Evolutionary conservation across 352 stramenopile species (phyloP).

Genomic region (Phytopythium montanum): DNA sequence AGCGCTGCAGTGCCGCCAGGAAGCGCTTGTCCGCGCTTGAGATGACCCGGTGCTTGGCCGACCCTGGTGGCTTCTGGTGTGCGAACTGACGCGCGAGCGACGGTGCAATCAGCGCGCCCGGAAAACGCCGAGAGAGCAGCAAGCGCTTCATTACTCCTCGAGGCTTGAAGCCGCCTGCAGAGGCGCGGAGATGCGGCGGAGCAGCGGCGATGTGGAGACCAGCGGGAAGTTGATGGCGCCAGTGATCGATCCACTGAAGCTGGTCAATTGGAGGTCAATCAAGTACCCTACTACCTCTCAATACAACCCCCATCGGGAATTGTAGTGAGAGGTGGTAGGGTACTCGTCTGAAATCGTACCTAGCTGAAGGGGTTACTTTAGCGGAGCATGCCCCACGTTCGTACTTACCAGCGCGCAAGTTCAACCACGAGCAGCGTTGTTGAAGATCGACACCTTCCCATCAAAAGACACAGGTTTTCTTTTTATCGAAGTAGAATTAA

Average conservation of each 20-base stretch:
- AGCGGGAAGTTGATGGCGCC: background rate
- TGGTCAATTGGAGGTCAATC: too few relatives aligned
- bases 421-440: conserved; percentile 2
- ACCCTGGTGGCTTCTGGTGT: background rate
- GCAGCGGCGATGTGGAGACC: background rate
- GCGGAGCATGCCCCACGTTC: conserved; percentile 6
- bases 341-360: background rate
- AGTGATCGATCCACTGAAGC: background rate
- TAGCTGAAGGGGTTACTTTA: conserved; percentile 1
- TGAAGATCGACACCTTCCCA: background rate
- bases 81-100: background rate
- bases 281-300: too few relatives aligned
- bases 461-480: background rate
- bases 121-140: background rate
- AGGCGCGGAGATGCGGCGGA: background rate
- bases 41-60: conserved; percentile 13
- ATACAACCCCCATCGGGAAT: background rate
- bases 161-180: too few relatives aligned
- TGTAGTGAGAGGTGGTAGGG: background rate
- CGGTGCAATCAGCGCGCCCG: background rate
- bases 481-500: too few relatives aligned
- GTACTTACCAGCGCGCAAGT: conserved; percentile 5
- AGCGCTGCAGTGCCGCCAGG: conserved; percentile 42
- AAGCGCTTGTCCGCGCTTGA: conserved; percentile 48
- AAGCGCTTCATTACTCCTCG: background rate